Evolutionary conservation across 1,139 yeast species (phyloP).

Genomic region (Pichia sp.): DNA sequence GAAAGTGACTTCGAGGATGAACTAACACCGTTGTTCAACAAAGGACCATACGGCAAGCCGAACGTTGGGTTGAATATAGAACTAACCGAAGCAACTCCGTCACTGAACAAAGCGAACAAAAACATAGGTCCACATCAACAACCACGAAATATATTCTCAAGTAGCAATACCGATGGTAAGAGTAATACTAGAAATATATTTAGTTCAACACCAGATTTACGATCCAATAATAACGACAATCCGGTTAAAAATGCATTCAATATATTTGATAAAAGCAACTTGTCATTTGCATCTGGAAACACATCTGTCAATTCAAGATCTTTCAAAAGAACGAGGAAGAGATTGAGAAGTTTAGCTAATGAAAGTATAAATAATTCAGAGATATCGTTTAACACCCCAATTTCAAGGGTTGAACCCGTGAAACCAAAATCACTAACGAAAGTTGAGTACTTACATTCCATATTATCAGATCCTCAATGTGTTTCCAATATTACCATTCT

Average conservation of each 20-base stretch:
- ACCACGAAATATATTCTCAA: neutral
- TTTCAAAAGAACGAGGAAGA: slow-evolving; percentile 13
- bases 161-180: neutral
- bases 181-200: slow-evolving; percentile 4
- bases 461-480: slow-evolving; percentile 41
- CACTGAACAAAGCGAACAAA: neutral
- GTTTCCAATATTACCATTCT: slow-evolving; percentile 68
- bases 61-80: neutral
- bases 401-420: neutral
- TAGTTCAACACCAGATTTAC: neutral
- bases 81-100: slow-evolving; percentile 3
- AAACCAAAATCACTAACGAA: neutral
- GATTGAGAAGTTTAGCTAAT: slow-evolving; percentile 3
- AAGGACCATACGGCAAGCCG: slow-evolving; percentile 7
- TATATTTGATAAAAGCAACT: slow-evolving; percentile 39
- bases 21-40: slow-evolving; percentile 5
- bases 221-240: slow-evolving; percentile 20
- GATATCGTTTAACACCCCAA: neutral
- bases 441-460: slow-evolving; percentile 4
- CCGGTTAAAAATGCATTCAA: slow-evolving; percentile 40
- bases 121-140: neutral
- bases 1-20: slow-evolving; percentile 16
- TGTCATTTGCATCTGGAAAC: slow-evolving; percentile 18
- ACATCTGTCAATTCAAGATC: slow-evolving; percentile 13
- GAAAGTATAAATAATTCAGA: neutral